These are phyloP conservation scores for Gonapodya prolifera DNA, from an alignment of 192 early-diverging fungal species.

Conservation along the genomic window DNA sequence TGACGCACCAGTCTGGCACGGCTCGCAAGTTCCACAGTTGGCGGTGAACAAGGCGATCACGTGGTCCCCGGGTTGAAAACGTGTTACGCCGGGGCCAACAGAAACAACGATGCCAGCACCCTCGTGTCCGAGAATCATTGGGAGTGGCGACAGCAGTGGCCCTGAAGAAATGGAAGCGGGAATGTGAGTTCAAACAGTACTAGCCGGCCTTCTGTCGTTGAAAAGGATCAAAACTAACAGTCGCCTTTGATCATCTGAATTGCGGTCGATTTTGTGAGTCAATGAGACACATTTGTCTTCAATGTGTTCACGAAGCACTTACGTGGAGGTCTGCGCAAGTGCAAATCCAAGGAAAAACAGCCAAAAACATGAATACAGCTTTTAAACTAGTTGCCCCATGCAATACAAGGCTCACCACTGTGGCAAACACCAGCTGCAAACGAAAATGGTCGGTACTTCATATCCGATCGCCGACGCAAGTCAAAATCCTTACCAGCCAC, in stretches of 20 bases:
- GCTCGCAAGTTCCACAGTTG: background rate
- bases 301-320: background rate
- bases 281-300: background rate
- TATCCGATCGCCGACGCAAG: too few species aligned
- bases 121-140: background rate
- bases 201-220: too few species aligned
- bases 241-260: slow-evolving; percentile 4
- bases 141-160: background rate
- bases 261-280: too few species aligned
- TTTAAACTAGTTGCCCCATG: background rate
- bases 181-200: too few species aligned
- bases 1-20: background rate
- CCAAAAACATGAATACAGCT: too few species aligned
- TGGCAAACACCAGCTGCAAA: slow-evolving; percentile 4
- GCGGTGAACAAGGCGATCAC: background rate
- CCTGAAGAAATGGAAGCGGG: too few species aligned
- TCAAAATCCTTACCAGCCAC: background rate
- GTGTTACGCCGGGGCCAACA: background rate
- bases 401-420: background rate
- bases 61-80: background rate
- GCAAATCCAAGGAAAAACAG: too few species aligned
- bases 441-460: background rate
- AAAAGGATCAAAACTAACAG: too few species aligned
- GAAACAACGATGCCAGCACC: background rate
- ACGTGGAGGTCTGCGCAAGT: background rate